A percentile compares a stretch with the other conserved stretches of the same genome.
Evolutionary conservation across 106 monocot species (phyloP).

Genomic region (Platanthera zijinensis): DNA sequence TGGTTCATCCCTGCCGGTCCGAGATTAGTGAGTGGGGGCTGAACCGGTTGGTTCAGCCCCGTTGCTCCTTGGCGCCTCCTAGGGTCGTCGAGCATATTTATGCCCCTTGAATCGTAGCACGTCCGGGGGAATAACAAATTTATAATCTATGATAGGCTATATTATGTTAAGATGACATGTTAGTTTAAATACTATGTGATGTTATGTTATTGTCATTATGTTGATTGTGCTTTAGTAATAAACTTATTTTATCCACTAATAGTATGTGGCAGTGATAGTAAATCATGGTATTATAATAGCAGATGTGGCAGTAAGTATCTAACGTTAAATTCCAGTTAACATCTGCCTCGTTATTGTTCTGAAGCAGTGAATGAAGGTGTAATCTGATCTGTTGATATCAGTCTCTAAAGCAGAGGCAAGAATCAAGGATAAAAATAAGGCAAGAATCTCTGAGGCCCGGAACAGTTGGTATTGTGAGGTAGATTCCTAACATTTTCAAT

Average conservation of each 20-base stretch:
- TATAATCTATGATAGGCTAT: too few relatives aligned
- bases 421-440: conserved; percentile 80
- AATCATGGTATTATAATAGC: neutral
- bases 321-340: neutral
- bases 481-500: conserved; percentile 6
- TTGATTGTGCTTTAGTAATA: neutral
- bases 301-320: neutral
- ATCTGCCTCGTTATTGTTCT: conserved; percentile 4
- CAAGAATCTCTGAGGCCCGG: conserved; percentile 90
- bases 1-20: too few relatives aligned
- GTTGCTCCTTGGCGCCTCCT: too few relatives aligned
- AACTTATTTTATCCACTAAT: neutral
- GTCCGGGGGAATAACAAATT: too few relatives aligned
- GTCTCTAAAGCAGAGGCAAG: conserved; percentile 91
- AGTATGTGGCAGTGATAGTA: neutral
- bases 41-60: too few relatives aligned
- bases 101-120: too few relatives aligned
- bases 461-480: conserved; percentile 93
- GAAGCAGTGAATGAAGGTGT: conserved; percentile 65
- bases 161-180: too few relatives aligned
- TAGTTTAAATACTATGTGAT: too few relatives aligned
- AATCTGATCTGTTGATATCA: conserved; percentile 84
- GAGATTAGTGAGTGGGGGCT: too few relatives aligned
- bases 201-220: too few relatives aligned
- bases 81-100: too few relatives aligned